Base-by-base conservation (phyloP, 148 eudicot species). In the Agrostemma githago region DNA sequence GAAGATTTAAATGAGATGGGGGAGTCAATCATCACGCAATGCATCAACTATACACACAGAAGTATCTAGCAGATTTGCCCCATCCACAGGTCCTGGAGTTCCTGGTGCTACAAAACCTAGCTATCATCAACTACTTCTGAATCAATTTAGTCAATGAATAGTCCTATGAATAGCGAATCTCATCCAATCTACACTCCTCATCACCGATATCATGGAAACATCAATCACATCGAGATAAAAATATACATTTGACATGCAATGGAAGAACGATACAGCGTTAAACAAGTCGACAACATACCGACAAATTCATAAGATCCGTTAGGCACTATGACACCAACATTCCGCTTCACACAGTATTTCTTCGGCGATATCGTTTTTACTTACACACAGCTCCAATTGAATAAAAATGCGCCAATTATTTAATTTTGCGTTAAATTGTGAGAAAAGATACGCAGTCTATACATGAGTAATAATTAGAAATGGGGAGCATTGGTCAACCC, bases 351-450 rank as follows among this genome's bases (percentile, higher is more conserved):
- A 65, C 91, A 89, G 70, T 94, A 94, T 75, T 91, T 94, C 84
- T 91, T 94, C 2, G 96, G 98, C 58, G 91, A 91, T 65, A 97
- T 94, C 60, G 98, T 94, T 80, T 94, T 92, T 57, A 92, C 88
- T 96, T 92, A 95, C 81, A 71, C 34, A 26, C 34, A 26, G 34
- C 34, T 26, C 34, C 34, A 26, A 26, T 26, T 26, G 34, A 26
- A 26, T 26, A 26, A 26, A 26, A 1, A 26, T 26, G 34, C 34
- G 34, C 34, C 34, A 26, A 26, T 26, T 26, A 26, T 26, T 26
- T 26, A 26, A 26, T 26, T 26, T 26, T 26, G 0, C 34, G 34
- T 26, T 26, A 26, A 26, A 26, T 26, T 26, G 34, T 26, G 34
- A 26, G 34, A 26, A 26, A 26, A 26, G 34, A 26, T 26, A 26